Base-by-base conservation (phyloP, 345 rosid species). In the Ceriops zippeliana region DNA sequence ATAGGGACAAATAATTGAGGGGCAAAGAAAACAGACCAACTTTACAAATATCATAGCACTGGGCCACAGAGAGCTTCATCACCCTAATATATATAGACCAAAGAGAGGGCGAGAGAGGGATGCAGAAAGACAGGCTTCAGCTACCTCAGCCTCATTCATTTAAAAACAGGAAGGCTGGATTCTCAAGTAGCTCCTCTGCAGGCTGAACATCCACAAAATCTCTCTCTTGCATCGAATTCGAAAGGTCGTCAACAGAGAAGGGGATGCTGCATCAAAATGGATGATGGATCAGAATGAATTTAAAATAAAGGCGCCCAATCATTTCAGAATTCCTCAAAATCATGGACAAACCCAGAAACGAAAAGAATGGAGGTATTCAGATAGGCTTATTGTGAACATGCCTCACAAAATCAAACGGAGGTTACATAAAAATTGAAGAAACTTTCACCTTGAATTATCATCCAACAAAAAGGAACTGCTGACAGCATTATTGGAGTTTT, bases 401-500 rank as follows among this genome's bases (percentile, higher is more conserved):
- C 1, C 31, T 46, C 22, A 15, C 54, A 13, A 52, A 52, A 34
- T n/a, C 35, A 49, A 49, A 20, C 19, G 11, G 32, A 21, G 31
- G 22, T 59, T 11, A 13, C 30, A 13, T n/a, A 72, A 53, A 34
- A 67, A 47, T 3, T 31, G 58, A 66, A 59, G 52, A 73, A 72
- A 69, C 73, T 57, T 76, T 76, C 65, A 90, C 99, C 98, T 84
- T 52, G 98, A 92, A 82, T 83, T 85, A 82, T 92, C 99, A 73
- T 96, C 99, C 83, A 96, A 75, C 86, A 96, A 83, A 80, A 96
- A 96, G 65, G 99, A 89, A 82, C 74, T 86, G 87, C 96, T 86
- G 68, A 72, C 81, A 57, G 98, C 98, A 68, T 84, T 81, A 34
- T 87, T 92, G 71, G 97, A 96, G 77, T 96, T 97, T 71, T 96